A percentile compares a stretch with the other conserved stretches of the same genome.
Evolutionary conservation across 805 yeast species (phyloP).

Genomic region (Kurtzmaniella fragi): DNA sequence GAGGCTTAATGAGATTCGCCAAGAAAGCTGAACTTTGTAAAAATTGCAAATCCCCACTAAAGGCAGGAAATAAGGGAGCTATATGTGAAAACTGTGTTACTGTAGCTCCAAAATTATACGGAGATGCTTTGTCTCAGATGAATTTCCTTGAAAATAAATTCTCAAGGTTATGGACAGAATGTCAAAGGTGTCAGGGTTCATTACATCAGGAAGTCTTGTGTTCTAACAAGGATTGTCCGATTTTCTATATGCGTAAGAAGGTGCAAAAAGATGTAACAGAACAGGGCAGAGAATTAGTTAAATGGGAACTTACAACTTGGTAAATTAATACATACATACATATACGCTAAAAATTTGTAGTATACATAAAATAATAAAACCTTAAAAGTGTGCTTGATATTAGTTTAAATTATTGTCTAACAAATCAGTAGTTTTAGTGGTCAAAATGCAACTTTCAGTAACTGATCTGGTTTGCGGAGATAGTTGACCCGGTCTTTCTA

Average conservation of each 20-base stretch:
- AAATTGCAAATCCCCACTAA: slow-evolving; percentile 80
- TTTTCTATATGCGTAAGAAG: slow-evolving; percentile 92
- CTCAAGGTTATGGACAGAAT: slow-evolving; percentile 93
- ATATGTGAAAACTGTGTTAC: slow-evolving; percentile 75
- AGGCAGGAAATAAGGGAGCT: slow-evolving; percentile 56
- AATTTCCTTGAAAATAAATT: slow-evolving; percentile 77
- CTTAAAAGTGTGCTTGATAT: no score
- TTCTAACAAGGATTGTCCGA: slow-evolving; percentile 94
- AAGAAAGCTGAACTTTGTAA: slow-evolving; percentile 85
- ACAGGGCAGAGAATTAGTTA: slow-evolving; percentile 53
- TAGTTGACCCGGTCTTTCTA: slow-evolving; percentile 26
- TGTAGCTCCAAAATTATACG: slow-evolving; percentile 72
- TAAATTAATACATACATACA: slow-evolving; percentile 10
- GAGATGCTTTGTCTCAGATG: slow-evolving; percentile 75
- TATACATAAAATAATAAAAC: no score
- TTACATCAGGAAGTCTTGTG: slow-evolving; percentile 94
- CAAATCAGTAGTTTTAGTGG: slow-evolving; percentile 10
- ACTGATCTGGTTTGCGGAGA: slow-evolving; percentile 24
- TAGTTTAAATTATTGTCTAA: no score
- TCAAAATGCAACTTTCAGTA: slow-evolving; percentile 25
- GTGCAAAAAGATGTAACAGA: slow-evolving; percentile 67
- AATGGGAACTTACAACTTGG: slow-evolving; percentile 64
- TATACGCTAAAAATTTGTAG: no score
- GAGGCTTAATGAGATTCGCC: slow-evolving; percentile 89
- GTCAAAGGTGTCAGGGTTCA: slow-evolving; percentile 96